Conservation (phyloP, 2,329 filamentous ascomycete genomes). For the Aureobasidium sp. region DNA sequence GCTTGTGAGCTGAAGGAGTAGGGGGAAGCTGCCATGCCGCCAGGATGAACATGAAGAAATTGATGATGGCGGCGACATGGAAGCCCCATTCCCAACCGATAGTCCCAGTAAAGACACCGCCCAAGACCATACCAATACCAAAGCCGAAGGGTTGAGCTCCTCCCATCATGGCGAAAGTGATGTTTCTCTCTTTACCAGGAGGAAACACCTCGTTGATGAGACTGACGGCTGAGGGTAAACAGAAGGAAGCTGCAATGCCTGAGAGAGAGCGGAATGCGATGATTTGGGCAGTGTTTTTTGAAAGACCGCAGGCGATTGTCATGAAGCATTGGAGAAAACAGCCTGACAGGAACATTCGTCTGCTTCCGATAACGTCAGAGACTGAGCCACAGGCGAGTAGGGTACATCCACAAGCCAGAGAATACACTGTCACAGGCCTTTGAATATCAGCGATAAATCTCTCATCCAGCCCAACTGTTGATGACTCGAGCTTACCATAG, state of each 20-base stretch:
- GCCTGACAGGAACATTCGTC: slow-evolving; percentile 38
- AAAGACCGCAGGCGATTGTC: slow-evolving; percentile 35
- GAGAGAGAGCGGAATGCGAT: slow-evolving; percentile 15
- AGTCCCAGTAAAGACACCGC: slow-evolving; percentile 40
- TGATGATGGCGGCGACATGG: slow-evolving; percentile 39
- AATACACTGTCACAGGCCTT: slow-evolving; percentile 23
- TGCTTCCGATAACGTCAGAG: slow-evolving; percentile 41
- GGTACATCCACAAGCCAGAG: slow-evolving; percentile 39
- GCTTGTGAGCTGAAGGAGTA: neutral
- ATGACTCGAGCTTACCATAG: slow-evolving; percentile 18
- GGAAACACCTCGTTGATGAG: slow-evolving; percentile 37
- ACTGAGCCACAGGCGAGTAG: slow-evolving; percentile 43
- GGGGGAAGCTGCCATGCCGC: neutral
- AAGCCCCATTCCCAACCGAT: slow-evolving; percentile 47
- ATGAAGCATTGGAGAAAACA: slow-evolving; percentile 36
- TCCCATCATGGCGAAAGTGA: slow-evolving; percentile 44
- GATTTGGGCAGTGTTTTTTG: slow-evolving; percentile 23
- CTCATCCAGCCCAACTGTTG: neutral
- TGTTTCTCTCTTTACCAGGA: slow-evolving; percentile 41
- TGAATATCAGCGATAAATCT: neutral
- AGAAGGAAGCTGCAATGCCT: slow-evolving; percentile 15
- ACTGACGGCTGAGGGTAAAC: slow-evolving; percentile 39
- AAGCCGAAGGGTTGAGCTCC: slow-evolving; percentile 45
- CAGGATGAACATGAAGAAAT: slow-evolving; percentile 31
- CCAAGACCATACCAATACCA: slow-evolving; percentile 42